A percentile compares a stretch with the other conserved stretches of the same genome.
These are phyloP conservation scores for Hevea brasiliensis DNA, from an alignment of 345 rosid species.

Conservation along the genomic window DNA sequence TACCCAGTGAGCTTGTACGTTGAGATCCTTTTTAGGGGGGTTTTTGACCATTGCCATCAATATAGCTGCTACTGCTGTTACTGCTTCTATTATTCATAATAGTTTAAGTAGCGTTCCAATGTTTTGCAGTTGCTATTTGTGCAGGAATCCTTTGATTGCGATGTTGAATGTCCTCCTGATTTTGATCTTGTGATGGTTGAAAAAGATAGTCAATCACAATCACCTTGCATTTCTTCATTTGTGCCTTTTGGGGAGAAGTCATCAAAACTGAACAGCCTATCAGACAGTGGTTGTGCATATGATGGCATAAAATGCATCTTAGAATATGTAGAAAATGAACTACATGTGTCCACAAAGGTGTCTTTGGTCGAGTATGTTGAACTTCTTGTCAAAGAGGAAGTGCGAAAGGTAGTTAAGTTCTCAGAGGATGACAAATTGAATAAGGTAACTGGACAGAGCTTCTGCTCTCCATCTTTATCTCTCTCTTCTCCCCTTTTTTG, in stretches of 20 bases:
- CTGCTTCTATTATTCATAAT: neutral
- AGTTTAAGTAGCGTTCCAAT: too few species aligned
- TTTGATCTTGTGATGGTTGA: slow-evolving; percentile 35
- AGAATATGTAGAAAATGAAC: slow-evolving; percentile 58
- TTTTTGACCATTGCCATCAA: neutral
- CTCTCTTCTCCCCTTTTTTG: neutral
- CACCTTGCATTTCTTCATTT: slow-evolving; percentile 19
- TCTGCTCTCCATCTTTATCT: neutral
- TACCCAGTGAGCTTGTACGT: slow-evolving; percentile 36
- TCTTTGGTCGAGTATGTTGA: slow-evolving; percentile 46
- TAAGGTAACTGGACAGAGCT: slow-evolving; percentile 35
- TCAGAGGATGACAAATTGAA: slow-evolving; percentile 31
- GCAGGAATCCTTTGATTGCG: slow-evolving; percentile 37
- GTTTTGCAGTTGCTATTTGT: slow-evolving; percentile 34
- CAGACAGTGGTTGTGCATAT: slow-evolving; percentile 18
- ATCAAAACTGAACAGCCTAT: slow-evolving; percentile 26
- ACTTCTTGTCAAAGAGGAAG: slow-evolving; percentile 56
- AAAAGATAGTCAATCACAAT: slow-evolving; percentile 24
- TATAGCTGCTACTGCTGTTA: neutral
- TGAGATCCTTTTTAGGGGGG: slow-evolving; percentile 1
- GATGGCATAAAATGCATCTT: slow-evolving; percentile 40
- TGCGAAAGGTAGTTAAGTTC: slow-evolving; percentile 30
- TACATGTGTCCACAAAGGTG: slow-evolving; percentile 51
- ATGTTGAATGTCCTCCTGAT: slow-evolving; percentile 46
- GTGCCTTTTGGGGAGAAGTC: slow-evolving; percentile 22